Base-by-base conservation (phyloP, 208 protist genomes). In the Porcisia hertigi region DNA sequence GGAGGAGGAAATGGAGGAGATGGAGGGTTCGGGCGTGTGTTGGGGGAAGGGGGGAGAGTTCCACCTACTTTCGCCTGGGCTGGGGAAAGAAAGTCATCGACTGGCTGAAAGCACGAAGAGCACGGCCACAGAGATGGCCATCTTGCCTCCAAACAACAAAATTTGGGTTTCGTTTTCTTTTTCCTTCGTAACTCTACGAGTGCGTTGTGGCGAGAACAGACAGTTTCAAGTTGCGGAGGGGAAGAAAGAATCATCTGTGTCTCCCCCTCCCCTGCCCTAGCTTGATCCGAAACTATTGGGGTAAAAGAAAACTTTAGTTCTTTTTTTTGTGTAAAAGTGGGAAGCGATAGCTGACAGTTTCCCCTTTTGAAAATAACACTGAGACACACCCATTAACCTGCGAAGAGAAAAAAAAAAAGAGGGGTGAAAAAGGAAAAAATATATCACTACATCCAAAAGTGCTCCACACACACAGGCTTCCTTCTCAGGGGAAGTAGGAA, bases 221-320 rank as follows among this genome's bases (percentile, higher is more conserved):
- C 25, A 5, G 1, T 25, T n/a, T 66, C 20, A 41, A 49, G 45
- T 49, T 49, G 20, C 16, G 5, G 34, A n/a, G 20, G 62, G 62
- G 20, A 66, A 30, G 39, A 49, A 7, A 25, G 5, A 30, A 7
- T 3, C 36, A 49, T 11, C 39, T 25, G 20, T 45, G 30, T 30
- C 62, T n/a, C 43, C 59, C 23, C 20, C 30, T 36, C n/a, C 59
- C 39, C 34, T 14, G 30, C 59, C n/a, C 25, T 60, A 3, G 58
- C 55, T 59, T 25, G 53, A 11, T 36, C 0, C 59, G 59, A n/a
- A 3, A 14, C n/a, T n/a, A n/a, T n/a, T n/a, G 9, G 45, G 39
- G 34, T 60, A 62, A 71, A 65, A 39, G 39, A 64, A 55, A 73
- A 58, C 16, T n/a, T n/a, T n/a, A n/a, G 9, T 45, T 49, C 9